Conservation (phyloP, 176 grass and related monocot genomes). For the Aegilops umbellulata region DNA sequence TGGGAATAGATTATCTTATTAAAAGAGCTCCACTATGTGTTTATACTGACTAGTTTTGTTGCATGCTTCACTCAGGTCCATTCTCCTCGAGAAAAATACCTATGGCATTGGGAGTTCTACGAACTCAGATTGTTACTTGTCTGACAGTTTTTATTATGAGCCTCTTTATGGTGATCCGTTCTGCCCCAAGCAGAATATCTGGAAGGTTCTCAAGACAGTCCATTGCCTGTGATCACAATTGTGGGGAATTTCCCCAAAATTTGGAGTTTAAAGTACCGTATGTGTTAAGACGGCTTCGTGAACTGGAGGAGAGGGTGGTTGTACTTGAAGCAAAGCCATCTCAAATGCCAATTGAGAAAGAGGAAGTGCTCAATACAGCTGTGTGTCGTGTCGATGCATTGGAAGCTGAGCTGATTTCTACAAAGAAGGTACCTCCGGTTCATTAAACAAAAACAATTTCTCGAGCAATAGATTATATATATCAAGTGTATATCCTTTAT, state of each 20-base stretch:
- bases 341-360: constrained; percentile 79
- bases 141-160: constrained; percentile 53
- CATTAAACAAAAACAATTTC: neutral
- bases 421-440: constrained; percentile 72
- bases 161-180: constrained; percentile 53
- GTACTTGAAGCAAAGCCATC: constrained; percentile 67
- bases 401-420: constrained; percentile 90
- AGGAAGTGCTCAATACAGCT: constrained; percentile 67
- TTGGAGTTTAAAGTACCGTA: constrained; percentile 37
- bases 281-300: constrained; percentile 46
- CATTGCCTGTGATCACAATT: constrained; percentile 27
- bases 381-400: constrained; percentile 70
- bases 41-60: constrained; percentile 21
- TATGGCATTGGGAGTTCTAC: constrained; percentile 14
- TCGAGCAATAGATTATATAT: neutral
- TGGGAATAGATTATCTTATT: neutral
- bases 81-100: constrained; percentile 33
- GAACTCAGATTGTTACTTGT: constrained; percentile 45
- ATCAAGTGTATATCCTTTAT: neutral
- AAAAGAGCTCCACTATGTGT: neutral
- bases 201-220: constrained; percentile 49
- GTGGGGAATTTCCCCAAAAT: constrained; percentile 15
- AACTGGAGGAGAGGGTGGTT: constrained; percentile 74
- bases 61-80: constrained; percentile 41
- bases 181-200: constrained; percentile 41